These are phyloP conservation scores for Eucalyptus globulus DNA, from an alignment of 345 rosid species.

Conservation along the genomic window DNA sequence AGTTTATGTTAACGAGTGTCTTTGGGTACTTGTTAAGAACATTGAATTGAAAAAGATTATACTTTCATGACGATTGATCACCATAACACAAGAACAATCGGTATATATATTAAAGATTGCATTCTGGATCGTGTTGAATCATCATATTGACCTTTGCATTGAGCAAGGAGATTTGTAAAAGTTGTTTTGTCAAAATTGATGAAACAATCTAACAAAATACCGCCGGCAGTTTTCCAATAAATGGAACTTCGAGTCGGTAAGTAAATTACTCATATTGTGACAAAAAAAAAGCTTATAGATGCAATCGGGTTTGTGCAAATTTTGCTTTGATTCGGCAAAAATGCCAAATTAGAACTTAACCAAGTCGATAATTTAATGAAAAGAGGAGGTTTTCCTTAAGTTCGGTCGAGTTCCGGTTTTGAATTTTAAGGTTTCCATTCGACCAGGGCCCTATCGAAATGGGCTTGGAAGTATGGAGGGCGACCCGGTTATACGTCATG, in stretches of 20 bases:
- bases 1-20: neutral
- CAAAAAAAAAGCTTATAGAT: neutral
- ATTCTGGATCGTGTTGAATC: too few relatives aligned
- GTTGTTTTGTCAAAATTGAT: too few relatives aligned
- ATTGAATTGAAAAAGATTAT: neutral
- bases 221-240: neutral
- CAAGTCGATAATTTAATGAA: neutral
- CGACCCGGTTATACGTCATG: neutral
- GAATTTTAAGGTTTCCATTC: neutral
- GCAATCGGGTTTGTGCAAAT: neutral
- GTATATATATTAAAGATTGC: neutral
- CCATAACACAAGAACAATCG: neutral
- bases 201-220: too few relatives aligned
- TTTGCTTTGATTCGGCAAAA: neutral
- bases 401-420: neutral
- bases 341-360: neutral
- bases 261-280: neutral
- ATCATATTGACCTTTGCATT: too few relatives aligned
- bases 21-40: neutral
- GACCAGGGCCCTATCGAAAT: neutral
- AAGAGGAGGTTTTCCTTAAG: neutral
- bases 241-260: neutral
- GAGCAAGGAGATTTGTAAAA: too few relatives aligned
- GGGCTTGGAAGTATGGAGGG: neutral
- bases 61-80: accelerated